Evolutionary conservation across 305 asterid species (phyloP).

Genomic region (Solanum hybrid): DNA sequence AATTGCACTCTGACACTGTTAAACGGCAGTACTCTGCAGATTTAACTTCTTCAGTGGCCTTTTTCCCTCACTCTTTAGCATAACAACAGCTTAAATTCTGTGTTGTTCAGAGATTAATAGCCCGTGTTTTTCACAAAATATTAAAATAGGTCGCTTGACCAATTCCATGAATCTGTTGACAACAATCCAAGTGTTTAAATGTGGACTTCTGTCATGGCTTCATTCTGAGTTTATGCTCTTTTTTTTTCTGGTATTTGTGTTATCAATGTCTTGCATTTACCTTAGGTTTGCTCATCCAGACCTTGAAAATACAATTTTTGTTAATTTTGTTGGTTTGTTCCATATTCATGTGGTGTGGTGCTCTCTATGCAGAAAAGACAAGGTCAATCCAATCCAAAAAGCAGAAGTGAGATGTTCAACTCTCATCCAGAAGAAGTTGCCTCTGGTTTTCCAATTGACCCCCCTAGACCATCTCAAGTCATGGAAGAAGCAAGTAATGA

Average conservation of each 20-base stretch:
- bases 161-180: neutral
- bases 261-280: neutral
- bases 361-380: slow-evolving; percentile 61
- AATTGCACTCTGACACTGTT: neutral
- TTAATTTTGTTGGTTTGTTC: neutral
- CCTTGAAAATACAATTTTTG: neutral
- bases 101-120: neutral
- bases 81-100: neutral
- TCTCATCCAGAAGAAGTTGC: slow-evolving; percentile 86
- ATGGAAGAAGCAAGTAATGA: slow-evolving; percentile 49
- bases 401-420: slow-evolving; percentile 95
- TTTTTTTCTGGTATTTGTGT: neutral
- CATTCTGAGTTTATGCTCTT: neutral
- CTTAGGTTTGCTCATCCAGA: neutral
- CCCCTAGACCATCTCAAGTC: slow-evolving; percentile 71
- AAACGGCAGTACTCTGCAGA: neutral
- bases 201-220: neutral
- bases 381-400: slow-evolving; percentile 64
- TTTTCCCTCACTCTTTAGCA: neutral
- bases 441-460: slow-evolving; percentile 96
- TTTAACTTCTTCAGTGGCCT: neutral
- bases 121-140: neutral
- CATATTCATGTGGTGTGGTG: neutral
- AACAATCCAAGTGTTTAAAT: neutral
- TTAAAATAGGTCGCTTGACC: neutral